A percentile compares a stretch with the other conserved stretches of the same genome.
Conservation (phyloP, 2,329 filamentous ascomycete genomes). For the Diplodia mutila region DNA sequence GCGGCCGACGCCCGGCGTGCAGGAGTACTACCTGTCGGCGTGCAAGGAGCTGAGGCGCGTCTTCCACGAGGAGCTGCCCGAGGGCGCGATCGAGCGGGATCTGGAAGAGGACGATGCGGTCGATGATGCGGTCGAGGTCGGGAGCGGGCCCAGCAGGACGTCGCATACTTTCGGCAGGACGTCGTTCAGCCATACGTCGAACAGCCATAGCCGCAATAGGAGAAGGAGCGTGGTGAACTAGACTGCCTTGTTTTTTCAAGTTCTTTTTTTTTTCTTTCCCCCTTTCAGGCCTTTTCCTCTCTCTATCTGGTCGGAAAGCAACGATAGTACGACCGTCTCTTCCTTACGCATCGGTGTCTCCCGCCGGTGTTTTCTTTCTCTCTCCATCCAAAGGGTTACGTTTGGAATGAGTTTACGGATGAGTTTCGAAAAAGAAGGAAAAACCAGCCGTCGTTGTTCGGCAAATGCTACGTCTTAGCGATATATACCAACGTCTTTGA, state of each 20-base stretch:
- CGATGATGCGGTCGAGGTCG: too few species aligned
- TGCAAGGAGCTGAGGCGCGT: conserved; percentile 50
- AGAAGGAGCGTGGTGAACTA: conserved; percentile 20
- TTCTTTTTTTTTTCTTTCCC: neutral
- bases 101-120: neutral
- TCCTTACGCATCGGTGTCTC: neutral
- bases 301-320: too few species aligned
- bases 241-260: neutral
- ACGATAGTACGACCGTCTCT: neutral
- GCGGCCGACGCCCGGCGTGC: conserved; percentile 55
- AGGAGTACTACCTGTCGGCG: conserved; percentile 59
- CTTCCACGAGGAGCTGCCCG: conserved; percentile 18
- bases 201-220: neutral
- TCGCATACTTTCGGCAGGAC: neutral
- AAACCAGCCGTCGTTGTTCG: neutral
- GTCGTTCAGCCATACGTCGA: neutral
- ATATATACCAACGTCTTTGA: conserved; percentile 11
- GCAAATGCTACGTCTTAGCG: conserved; percentile 13
- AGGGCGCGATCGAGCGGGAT: neutral
- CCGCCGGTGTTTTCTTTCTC: neutral
- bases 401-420: neutral
- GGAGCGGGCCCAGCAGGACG: neutral
- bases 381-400: neutral
- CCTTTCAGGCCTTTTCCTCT: too few species aligned
- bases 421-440: neutral